A percentile compares a stretch with the other conserved stretches of the same genome.
phyloP scores from a whole-genome alignment of 257 asterid genomes.

The Ilex aquifolium region DNA sequence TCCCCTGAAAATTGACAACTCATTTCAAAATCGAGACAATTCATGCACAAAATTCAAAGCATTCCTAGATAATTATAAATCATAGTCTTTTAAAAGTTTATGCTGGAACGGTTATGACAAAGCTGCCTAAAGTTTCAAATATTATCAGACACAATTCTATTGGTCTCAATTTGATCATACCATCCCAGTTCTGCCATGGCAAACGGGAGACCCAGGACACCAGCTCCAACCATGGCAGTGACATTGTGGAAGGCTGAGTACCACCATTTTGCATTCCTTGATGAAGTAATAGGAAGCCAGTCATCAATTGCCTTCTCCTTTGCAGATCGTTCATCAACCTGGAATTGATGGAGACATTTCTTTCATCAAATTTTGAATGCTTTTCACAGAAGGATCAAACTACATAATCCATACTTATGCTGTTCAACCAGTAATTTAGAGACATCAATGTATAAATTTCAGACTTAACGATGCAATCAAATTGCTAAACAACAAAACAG shows the following conservation, averaged over 20 bases:
- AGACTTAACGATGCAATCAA: not conserved
- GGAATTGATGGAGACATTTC: not conserved
- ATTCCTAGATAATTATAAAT: not conserved
- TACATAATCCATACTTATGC: not conserved
- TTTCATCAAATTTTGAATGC: too few relatives aligned
- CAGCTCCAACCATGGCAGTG: conserved; percentile 94
- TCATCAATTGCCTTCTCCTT: conserved; percentile 63
- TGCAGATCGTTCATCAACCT: conserved; percentile 32
- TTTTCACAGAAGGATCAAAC: not conserved
- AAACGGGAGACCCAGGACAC: conserved; percentile 75
- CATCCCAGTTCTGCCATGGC: conserved; percentile 85
- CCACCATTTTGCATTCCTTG: conserved; percentile 94
- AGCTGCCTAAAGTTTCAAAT: too few relatives aligned
- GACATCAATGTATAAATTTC: not conserved
- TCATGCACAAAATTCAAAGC: not conserved
- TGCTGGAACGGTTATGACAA: too few relatives aligned
- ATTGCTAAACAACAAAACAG: too few relatives aligned
- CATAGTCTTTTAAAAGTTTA: too few relatives aligned
- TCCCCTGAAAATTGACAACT: conserved; percentile 35
- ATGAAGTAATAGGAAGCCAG: conserved; percentile 58
- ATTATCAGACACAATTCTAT: too few relatives aligned
- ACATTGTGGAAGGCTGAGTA: conserved; percentile 89
- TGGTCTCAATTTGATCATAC: conserved; percentile 15
- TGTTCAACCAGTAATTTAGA: not conserved
- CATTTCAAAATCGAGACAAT: not conserved